phyloP scores from a whole-genome alignment of 805 yeast genomes.

The Sugiyamaella marilandica region DNA sequence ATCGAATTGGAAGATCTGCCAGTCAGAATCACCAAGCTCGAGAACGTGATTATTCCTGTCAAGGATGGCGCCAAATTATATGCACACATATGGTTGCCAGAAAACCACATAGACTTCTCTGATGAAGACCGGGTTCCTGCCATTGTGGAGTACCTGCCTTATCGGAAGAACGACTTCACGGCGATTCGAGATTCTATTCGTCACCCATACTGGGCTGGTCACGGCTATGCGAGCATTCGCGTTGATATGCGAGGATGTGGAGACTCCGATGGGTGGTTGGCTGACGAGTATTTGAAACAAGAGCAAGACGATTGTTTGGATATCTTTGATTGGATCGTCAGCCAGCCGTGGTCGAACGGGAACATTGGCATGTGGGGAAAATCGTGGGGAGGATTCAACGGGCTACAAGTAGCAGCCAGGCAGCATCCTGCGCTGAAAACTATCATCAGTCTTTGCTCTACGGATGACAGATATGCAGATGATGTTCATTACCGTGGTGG shows the following conservation, averaged over 20 bases:
- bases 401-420: slow-evolving; percentile 43
- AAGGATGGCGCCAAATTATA: slow-evolving; percentile 38
- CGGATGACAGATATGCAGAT: slow-evolving; percentile 45
- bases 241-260: slow-evolving; percentile 46
- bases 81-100: slow-evolving; percentile 45
- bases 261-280: slow-evolving; percentile 39
- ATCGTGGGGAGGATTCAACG: slow-evolving; percentile 48
- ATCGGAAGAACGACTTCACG: slow-evolving; percentile 43
- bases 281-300: slow-evolving; percentile 40
- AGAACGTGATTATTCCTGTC: slow-evolving; percentile 37
- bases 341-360: slow-evolving; percentile 44
- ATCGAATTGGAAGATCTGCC: slow-evolving; percentile 23
- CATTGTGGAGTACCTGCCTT: slow-evolving; percentile 43
- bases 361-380: slow-evolving; percentile 46
- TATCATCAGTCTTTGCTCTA: slow-evolving; percentile 42
- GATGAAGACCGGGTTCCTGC: slow-evolving; percentile 34
- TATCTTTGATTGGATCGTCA: slow-evolving; percentile 40
- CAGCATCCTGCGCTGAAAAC: slow-evolving; percentile 45
- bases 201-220: slow-evolving; percentile 45
- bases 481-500: slow-evolving; percentile 50
- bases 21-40: slow-evolving; percentile 32
- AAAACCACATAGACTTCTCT: slow-evolving; percentile 27
- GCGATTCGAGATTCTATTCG: slow-evolving; percentile 42
- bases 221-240: slow-evolving; percentile 43
- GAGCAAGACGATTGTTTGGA: slow-evolving; percentile 45